Conservation (phyloP, 345 rosid genomes). For the Sonneratia caseolaris region DNA sequence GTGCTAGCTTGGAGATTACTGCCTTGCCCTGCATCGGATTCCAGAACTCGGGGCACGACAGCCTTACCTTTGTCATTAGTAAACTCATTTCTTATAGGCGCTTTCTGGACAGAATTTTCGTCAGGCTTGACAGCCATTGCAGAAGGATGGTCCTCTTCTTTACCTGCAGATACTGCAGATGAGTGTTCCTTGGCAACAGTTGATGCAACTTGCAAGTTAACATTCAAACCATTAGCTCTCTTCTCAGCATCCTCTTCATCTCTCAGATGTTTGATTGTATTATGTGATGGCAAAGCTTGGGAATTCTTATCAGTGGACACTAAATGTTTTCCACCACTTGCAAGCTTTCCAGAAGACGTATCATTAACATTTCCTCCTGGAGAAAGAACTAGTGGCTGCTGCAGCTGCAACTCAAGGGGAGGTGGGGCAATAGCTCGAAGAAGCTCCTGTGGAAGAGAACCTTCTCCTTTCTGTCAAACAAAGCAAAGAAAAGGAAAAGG, state of each 20-base stretch:
- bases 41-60: constrained; percentile 37
- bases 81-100: constrained; percentile 44
- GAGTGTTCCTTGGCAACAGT: constrained; percentile 42
- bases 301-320: constrained; percentile 53
- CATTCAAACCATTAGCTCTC: constrained; percentile 39
- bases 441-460: constrained; percentile 87
- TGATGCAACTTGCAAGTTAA: constrained; percentile 34
- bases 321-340: constrained; percentile 41
- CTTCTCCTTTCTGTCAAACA: constrained; percentile 81
- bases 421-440: constrained; percentile 87
- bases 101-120: constrained; percentile 57
- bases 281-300: constrained; percentile 33
- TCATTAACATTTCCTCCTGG: constrained; percentile 51
- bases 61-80: constrained; percentile 66
- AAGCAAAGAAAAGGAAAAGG: neutral
- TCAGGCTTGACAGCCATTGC: constrained; percentile 49
- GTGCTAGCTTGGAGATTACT: constrained; percentile 54
- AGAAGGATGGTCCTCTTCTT: constrained; percentile 68
- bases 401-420: constrained; percentile 67
- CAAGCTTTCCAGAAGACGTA: constrained; percentile 41
- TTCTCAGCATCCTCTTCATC: constrained; percentile 58
- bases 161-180: constrained; percentile 32
- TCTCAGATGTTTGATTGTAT: constrained; percentile 35
- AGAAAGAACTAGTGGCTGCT: constrained; percentile 41
- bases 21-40: constrained; percentile 53